A percentile compares a stretch with the other conserved stretches of the same genome.
phyloP scores from a whole-genome alignment of 2,329 filamentous ascomycete genomes.

The Zalaria sp. region DNA sequence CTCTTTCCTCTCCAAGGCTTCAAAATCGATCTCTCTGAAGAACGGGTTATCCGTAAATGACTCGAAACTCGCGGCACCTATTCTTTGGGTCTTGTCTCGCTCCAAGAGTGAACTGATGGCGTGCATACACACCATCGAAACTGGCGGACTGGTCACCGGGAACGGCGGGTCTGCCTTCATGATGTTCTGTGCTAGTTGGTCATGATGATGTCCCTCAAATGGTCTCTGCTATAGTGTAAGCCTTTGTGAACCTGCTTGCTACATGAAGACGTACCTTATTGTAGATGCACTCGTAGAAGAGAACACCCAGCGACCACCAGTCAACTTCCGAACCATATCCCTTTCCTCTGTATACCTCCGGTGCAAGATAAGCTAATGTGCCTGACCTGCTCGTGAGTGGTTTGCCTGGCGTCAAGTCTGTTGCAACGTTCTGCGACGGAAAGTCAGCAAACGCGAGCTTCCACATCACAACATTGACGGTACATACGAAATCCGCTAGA shows the following conservation, averaged over 20 bases:
- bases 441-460: neutral
- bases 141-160: constrained; percentile 82
- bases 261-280: constrained; percentile 58
- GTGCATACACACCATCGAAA: constrained; percentile 76
- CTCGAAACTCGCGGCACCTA: constrained; percentile 71
- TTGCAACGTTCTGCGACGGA: constrained; percentile 70
- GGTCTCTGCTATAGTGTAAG: constrained; percentile 47
- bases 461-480: neutral
- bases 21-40: constrained; percentile 77
- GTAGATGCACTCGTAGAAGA: constrained; percentile 99
- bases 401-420: constrained; percentile 73
- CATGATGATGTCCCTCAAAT: constrained; percentile 81
- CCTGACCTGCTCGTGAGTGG: constrained; percentile 89
- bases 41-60: constrained; percentile 81
- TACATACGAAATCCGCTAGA: constrained; percentile 83
- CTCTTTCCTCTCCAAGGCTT: constrained; percentile 68
- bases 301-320: constrained; percentile 95
- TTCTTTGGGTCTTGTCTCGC: constrained; percentile 62
- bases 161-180: constrained; percentile 71
- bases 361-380: constrained; percentile 86
- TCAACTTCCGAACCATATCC: constrained; percentile 86
- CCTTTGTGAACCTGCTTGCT: neutral
- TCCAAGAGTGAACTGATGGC: constrained; percentile 76
- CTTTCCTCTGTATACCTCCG: constrained; percentile 82
- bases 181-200: constrained; percentile 66